Conservation (phyloP, 208 protist genomes). For the Trypanosoma rangeli region DNA sequence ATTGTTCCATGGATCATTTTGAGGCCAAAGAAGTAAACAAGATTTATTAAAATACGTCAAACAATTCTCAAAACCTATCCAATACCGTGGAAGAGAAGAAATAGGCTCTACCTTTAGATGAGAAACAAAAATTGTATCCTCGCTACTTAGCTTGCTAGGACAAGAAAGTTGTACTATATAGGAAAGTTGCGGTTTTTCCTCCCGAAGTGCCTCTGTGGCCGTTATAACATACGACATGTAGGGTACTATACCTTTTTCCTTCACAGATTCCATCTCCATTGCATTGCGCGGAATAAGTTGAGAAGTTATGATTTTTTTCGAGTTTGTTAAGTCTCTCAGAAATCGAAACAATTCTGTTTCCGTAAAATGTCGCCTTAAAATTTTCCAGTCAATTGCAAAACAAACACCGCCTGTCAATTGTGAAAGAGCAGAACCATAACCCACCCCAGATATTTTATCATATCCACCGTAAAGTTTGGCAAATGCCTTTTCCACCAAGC, state of each 20-base stretch:
- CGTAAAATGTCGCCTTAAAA: constrained; percentile 18
- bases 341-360: constrained; percentile 36
- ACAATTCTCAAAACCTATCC: constrained; percentile 66
- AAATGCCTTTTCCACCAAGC: constrained; percentile 69
- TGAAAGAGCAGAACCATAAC: constrained; percentile 46
- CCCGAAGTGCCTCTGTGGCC: constrained; percentile 22
- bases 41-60: constrained; percentile 43
- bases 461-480: constrained; percentile 68
- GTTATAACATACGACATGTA: constrained; percentile 36
- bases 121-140: constrained; percentile 21
- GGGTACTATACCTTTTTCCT: constrained; percentile 32
- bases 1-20: constrained; percentile 40
- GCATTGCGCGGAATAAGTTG: constrained; percentile 20
- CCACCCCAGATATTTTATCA: constrained; percentile 41
- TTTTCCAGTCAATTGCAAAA: constrained; percentile 47
- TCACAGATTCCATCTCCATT: constrained; percentile 9
- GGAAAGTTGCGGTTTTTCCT: constrained; percentile 23
- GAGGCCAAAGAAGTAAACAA: constrained; percentile 59
- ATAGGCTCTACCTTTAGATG: constrained; percentile 19
- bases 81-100: constrained; percentile 42
- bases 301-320: constrained; percentile 25
- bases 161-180: constrained; percentile 35
- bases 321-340: constrained; percentile 21
- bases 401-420: constrained; percentile 58
- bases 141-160: constrained; percentile 18